Evolutionary conservation across 768 basidiomycete species (phyloP).

Genomic region (Leccinum olivaceopallidum): DNA sequence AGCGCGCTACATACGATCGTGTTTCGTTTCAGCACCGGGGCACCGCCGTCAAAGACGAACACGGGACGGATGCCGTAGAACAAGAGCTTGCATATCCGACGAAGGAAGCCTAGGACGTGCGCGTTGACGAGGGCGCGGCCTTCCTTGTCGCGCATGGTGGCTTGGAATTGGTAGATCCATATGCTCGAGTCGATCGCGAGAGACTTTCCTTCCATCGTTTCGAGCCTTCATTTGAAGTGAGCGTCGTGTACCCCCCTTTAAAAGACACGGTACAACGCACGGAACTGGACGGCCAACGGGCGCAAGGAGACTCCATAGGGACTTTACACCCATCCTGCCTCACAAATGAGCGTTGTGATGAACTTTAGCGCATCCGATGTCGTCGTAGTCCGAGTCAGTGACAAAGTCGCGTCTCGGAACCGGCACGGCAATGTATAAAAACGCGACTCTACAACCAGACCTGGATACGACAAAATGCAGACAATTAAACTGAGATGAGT

Average conservation of each 20-base stretch:
- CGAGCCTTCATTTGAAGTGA: conserved; percentile 56
- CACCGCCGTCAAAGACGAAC: conserved; percentile 98
- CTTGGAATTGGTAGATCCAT: conserved; percentile 99
- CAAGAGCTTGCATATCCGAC: conserved; percentile 90
- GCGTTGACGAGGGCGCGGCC: conserved; percentile 89
- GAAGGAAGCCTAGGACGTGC: conserved; percentile 87
- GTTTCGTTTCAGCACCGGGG: conserved; percentile 82
- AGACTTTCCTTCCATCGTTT: conserved; percentile 91
- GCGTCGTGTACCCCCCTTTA: neutral
- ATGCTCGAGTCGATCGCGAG: conserved; percentile 99
- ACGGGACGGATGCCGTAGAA: conserved; percentile 99
- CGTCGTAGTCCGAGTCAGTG: neutral
- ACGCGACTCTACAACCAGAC: conserved; percentile 8
- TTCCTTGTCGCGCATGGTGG: conserved; percentile 98
- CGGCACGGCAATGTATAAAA: conserved; percentile 2
- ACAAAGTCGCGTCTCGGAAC: conserved; percentile 11
- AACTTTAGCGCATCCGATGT: conserved; percentile 1
- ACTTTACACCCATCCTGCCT: conserved; percentile 88
- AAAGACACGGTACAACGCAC: conserved; percentile 45
- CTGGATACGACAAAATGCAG: conserved; percentile 13
- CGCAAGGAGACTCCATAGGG: conserved; percentile 86
- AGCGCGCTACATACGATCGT: conserved; percentile 68
- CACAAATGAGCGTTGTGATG: neutral
- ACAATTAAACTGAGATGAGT: conserved; percentile 21
- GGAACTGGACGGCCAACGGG: conserved; percentile 95